Evolutionary conservation across 805 yeast genomes (phyloP).

Genomic region (Suhomyces sp.): DNA sequence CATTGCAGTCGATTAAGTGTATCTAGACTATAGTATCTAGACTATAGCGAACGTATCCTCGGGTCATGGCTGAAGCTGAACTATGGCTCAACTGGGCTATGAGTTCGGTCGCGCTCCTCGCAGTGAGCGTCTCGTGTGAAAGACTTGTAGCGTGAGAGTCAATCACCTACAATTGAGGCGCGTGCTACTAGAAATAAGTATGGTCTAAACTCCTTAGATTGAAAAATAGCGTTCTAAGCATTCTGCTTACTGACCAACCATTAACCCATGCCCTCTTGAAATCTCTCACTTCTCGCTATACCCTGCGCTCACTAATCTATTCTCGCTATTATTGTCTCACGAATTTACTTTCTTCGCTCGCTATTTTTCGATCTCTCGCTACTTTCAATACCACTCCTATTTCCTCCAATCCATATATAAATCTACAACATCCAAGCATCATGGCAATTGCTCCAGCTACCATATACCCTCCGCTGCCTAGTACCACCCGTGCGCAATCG

Average conservation of each 20-base stretch:
- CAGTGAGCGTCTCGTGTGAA: background rate
- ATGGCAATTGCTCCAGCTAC: conserved; percentile 30
- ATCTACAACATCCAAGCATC: background rate
- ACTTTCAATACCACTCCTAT: background rate
- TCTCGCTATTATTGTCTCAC: background rate
- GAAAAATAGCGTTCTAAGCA: no score
- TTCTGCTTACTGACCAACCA: background rate
- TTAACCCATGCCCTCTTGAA: background rate
- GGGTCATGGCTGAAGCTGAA: background rate
- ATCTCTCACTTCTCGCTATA: background rate
- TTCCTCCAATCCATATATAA: no score
- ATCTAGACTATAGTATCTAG: no score
- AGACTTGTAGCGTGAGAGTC: background rate
- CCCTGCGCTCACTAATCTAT: background rate
- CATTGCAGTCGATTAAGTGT: no score
- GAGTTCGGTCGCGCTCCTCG: background rate
- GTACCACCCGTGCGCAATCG: conserved; percentile 66
- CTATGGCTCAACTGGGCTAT: background rate
- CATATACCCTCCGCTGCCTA: conserved; percentile 72
- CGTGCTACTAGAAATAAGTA: background rate
- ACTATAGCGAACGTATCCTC: no score
- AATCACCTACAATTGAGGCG: background rate
- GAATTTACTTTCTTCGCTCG: background rate
- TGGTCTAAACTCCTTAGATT: background rate
- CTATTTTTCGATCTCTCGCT: background rate